A percentile compares a stretch with the other conserved stretches of the same genome.
phyloP scores from a whole-genome alignment of 345 rosid species.

The Physaria fendleri region DNA sequence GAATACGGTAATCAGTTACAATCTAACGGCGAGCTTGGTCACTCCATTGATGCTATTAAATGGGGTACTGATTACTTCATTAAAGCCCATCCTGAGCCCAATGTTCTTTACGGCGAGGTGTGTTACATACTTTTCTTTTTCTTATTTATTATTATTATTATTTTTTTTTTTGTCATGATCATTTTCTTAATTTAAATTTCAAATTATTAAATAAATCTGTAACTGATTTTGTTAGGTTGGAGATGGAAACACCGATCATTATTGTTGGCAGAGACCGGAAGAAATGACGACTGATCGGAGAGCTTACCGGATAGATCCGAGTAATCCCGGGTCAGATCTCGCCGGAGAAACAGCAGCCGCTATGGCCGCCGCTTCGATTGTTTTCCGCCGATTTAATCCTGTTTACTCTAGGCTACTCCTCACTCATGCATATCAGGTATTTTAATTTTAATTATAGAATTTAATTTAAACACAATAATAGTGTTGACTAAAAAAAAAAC shows the following conservation, averaged over 20 bases:
- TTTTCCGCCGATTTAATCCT: slow-evolving; percentile 69
- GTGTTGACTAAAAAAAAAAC: too few relatives aligned
- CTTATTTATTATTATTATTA: neutral
- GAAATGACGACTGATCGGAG: slow-evolving; percentile 94
- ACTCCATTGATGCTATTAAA: slow-evolving; percentile 83
- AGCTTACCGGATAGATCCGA: slow-evolving; percentile 85
- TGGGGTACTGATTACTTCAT: slow-evolving; percentile 98
- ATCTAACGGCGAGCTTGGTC: slow-evolving; percentile 63
- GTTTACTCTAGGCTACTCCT: slow-evolving; percentile 70
- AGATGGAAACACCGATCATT: slow-evolving; percentile 94
- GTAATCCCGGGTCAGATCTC: slow-evolving; percentile 97
- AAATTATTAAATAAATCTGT: neutral
- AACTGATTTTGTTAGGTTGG: slow-evolving; percentile 53
- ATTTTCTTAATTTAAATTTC: too few relatives aligned
- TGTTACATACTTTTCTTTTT: neutral
- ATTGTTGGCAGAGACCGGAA: slow-evolving; percentile 99
- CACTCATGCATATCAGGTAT: slow-evolving; percentile 80
- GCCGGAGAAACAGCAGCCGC: slow-evolving; percentile 99
- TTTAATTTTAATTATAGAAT: neutral
- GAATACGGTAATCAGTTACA: slow-evolving; percentile 85
- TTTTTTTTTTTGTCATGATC: too few relatives aligned
- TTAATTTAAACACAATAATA: slow-evolving; percentile 1
- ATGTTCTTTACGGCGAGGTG: slow-evolving; percentile 97
- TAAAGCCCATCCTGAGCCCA: slow-evolving; percentile 91
- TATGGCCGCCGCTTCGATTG: slow-evolving; percentile 96